These are phyloP conservation scores for Mycena sanguinolenta DNA, from an alignment of 768 basidiomycete genomes.

Conservation along the genomic window DNA sequence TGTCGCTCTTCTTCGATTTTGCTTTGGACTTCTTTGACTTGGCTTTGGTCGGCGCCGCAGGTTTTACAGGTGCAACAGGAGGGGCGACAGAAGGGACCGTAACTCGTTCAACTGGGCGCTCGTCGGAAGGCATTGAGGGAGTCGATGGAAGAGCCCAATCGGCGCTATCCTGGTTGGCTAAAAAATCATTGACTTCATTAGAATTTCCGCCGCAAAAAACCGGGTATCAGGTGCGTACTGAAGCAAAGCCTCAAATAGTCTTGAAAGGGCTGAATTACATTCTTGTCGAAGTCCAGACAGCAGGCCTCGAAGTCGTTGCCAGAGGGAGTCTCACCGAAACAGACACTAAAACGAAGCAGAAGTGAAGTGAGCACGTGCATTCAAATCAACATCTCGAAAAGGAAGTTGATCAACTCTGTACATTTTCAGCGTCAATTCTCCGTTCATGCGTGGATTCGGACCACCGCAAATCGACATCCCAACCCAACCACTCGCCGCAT, in stretches of 20 bases:
- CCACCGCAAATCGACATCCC: conserved; percentile 7
- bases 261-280: too few relatives aligned
- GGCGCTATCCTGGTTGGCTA: background rate
- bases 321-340: background rate
- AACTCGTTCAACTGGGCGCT: background rate
- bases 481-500: background rate
- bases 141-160: background rate
- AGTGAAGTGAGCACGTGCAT: background rate
- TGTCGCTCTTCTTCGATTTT: background rate
- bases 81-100: too few relatives aligned
- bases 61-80: background rate
- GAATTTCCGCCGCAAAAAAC: background rate
- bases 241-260: background rate
- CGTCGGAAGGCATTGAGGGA: background rate
- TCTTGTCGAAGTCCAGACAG: background rate
- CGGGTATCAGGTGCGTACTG: background rate
- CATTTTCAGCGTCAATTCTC: conserved; percentile 16
- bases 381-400: background rate
- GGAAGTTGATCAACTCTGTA: background rate
- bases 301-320: conserved; percentile 13
- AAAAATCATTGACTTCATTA: background rate
- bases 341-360: background rate
- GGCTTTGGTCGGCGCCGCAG: background rate
- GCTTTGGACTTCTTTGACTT: background rate
- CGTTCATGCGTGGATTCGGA: conserved; percentile 12